Evolutionary conservation across 371 early-diverging fungal species (phyloP).

Genomic region (Batkoa obscura): DNA sequence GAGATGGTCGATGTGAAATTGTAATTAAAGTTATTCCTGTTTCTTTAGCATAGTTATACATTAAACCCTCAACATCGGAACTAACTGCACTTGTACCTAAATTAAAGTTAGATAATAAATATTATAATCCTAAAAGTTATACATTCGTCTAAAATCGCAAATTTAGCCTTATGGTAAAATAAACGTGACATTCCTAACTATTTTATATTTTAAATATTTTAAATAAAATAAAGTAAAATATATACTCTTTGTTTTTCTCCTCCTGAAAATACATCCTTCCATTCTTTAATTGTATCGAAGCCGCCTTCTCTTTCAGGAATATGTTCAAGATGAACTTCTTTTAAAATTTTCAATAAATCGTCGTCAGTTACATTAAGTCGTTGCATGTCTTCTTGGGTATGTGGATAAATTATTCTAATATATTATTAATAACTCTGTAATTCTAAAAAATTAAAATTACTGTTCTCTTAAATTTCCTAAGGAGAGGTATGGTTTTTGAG

Average conservation of each 20-base stretch:
- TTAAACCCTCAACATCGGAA: conserved; percentile 70
- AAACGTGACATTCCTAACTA: conserved; percentile 50
- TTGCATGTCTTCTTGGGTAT: conserved; percentile 56
- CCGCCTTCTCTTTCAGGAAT: conserved; percentile 74
- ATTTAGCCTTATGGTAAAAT: conserved; percentile 71
- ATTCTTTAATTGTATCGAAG: conserved; percentile 71
- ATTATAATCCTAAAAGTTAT: not conserved
- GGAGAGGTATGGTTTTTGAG: conserved; percentile 76
- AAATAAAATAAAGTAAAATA: conserved; percentile 1
- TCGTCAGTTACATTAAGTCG: conserved; percentile 51
- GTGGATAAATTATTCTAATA: conserved; percentile 60
- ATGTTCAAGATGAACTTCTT: conserved; percentile 44
- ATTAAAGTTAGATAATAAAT: not conserved
- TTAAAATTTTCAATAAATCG: conserved; percentile 47
- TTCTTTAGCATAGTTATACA: conserved; percentile 75
- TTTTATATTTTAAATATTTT: not conserved
- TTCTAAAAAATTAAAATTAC: conserved; percentile 13
- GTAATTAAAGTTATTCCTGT: conserved; percentile 54
- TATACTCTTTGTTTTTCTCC: conserved; percentile 79
- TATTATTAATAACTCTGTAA: not conserved
- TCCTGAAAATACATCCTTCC: conserved; percentile 79
- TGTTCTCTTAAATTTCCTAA: conserved; percentile 72
- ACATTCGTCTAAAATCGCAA: conserved; percentile 55
- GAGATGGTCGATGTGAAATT: conserved; percentile 69
- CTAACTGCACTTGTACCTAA: conserved; percentile 63